These are phyloP conservation scores for Boeremia lycopersici DNA, from an alignment of 2,329 filamentous ascomycete species.

Conservation along the genomic window DNA sequence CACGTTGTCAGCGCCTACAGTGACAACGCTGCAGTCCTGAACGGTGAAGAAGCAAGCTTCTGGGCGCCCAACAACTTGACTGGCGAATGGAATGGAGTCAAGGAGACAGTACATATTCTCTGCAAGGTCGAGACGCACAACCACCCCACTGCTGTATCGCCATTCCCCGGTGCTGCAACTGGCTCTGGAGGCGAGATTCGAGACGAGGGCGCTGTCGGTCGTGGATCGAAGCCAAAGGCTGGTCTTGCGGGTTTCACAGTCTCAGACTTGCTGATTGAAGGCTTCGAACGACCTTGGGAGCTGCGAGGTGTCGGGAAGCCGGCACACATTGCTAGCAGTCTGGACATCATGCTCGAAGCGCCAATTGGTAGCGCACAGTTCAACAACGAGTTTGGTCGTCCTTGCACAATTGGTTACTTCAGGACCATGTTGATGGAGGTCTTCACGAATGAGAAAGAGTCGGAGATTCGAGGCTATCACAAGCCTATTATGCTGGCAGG, in stretches of 20 bases:
- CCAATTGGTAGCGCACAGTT: constrained; percentile 94
- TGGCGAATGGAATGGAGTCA: constrained; percentile 84
- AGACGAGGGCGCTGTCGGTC: constrained; percentile 91
- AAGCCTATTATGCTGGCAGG: constrained; percentile 99
- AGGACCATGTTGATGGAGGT: constrained; percentile 80
- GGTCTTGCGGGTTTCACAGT: constrained; percentile 93
- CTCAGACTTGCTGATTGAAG: constrained; percentile 90
- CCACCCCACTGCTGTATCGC: constrained; percentile 93
- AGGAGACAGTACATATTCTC: constrained; percentile 84
- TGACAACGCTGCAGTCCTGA: constrained; percentile 93
- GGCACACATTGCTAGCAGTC: constrained; percentile 86
- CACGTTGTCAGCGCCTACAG: constrained; percentile 95
- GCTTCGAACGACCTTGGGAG: constrained; percentile 84
- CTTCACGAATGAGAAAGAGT: constrained; percentile 63
- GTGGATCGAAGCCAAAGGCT: constrained; percentile 91
- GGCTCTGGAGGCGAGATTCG: constrained; percentile 95
- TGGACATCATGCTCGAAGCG: constrained; percentile 97
- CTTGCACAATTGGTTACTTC: constrained; percentile 88
- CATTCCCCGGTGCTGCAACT: constrained; percentile 90
- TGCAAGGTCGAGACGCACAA: constrained; percentile 98
- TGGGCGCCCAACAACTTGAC: constrained; percentile 90
- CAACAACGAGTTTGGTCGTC: constrained; percentile 97
- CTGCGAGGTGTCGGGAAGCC: constrained; percentile 81
- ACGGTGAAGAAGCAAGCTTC: constrained; percentile 72
- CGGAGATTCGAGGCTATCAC: constrained; percentile 87